These are phyloP conservation scores for Capsicum rhomboideum DNA, from an alignment of 257 asterid genomes.

Conservation along the genomic window DNA sequence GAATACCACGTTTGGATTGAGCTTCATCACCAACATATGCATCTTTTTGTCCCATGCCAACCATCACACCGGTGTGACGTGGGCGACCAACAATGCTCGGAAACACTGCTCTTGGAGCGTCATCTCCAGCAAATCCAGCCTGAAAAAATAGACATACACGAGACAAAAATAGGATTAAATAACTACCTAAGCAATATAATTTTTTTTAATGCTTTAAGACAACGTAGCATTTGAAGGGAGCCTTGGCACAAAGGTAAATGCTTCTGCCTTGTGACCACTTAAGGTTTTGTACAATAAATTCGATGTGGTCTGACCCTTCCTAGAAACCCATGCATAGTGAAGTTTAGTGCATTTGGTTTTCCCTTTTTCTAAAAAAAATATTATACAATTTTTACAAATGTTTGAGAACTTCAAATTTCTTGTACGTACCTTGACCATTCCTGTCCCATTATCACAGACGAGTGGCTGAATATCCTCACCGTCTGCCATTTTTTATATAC, in stretches of 20 bases:
- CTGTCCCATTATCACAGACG: slow-evolving; percentile 8
- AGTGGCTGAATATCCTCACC: slow-evolving; percentile 14
- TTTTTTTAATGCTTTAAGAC: not conserved
- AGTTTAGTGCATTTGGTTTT: not conserved
- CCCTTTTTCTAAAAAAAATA: not conserved
- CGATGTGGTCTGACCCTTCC: not conserved
- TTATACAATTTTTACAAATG: not conserved
- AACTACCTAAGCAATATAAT: not conserved
- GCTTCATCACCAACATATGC: slow-evolving; percentile 33
- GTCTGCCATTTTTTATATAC: slow-evolving; percentile 2
- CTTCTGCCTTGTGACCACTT: not conserved
- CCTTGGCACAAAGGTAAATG: not conserved
- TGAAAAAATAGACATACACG: not conserved
- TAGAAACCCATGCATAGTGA: no score
- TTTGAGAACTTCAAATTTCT: not conserved
- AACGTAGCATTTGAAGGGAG: not conserved
- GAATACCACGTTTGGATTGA: slow-evolving; percentile 29
- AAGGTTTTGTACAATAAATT: not conserved
- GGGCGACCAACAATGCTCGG: slow-evolving; percentile 32
- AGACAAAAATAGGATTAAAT: not conserved
- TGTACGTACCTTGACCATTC: slow-evolving; percentile 6
- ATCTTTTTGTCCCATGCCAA: slow-evolving; percentile 28
- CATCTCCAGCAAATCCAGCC: slow-evolving; percentile 37
- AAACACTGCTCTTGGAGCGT: slow-evolving; percentile 30
- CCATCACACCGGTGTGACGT: slow-evolving; percentile 29